Evolutionary conservation across 2,329 filamentous ascomycete species (phyloP).

Genomic region (Hypoxylon sp.): DNA sequence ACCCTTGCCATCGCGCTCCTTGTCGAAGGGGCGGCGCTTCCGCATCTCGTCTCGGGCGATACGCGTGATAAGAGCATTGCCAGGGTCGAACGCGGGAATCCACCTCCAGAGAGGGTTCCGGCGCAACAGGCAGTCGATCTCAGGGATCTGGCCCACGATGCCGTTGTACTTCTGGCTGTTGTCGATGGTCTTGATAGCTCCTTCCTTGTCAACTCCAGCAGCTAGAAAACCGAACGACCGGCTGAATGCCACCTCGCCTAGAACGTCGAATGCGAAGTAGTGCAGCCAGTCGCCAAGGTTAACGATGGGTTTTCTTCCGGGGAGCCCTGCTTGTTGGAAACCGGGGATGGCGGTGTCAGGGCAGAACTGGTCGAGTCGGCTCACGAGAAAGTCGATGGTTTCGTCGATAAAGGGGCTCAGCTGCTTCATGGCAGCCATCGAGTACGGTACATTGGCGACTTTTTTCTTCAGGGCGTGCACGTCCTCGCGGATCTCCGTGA

Average conservation of each 20-base stretch:
- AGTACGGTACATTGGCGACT: slow-evolving; percentile 64
- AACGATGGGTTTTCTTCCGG: slow-evolving; percentile 48
- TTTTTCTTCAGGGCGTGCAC: slow-evolving; percentile 69
- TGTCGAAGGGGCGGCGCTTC: slow-evolving; percentile 60
- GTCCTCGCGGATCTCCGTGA: slow-evolving; percentile 66
- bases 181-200: slow-evolving; percentile 65
- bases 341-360: slow-evolving; percentile 39
- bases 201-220: slow-evolving; percentile 63
- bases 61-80: slow-evolving; percentile 63
- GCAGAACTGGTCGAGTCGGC: slow-evolving; percentile 58
- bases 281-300: slow-evolving; percentile 63
- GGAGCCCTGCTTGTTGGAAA: slow-evolving; percentile 32
- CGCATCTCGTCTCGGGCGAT: slow-evolving; percentile 65
- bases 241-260: slow-evolving; percentile 65
- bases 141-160: slow-evolving; percentile 64
- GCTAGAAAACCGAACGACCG: slow-evolving; percentile 66
- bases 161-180: slow-evolving; percentile 66
- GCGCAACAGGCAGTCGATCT: slow-evolving; percentile 61
- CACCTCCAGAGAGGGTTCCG: slow-evolving; percentile 62
- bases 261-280: slow-evolving; percentile 61
- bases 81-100: slow-evolving; percentile 58
- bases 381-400: slow-evolving; percentile 60
- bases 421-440: slow-evolving; percentile 66
- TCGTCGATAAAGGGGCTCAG: slow-evolving; percentile 65
- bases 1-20: slow-evolving; percentile 58